Percentiles rank a stretch among this genome's conserved stretches.
These are phyloP conservation scores for Asclepias syriaca DNA, from an alignment of 257 asterid species.

Conservation along the genomic window DNA sequence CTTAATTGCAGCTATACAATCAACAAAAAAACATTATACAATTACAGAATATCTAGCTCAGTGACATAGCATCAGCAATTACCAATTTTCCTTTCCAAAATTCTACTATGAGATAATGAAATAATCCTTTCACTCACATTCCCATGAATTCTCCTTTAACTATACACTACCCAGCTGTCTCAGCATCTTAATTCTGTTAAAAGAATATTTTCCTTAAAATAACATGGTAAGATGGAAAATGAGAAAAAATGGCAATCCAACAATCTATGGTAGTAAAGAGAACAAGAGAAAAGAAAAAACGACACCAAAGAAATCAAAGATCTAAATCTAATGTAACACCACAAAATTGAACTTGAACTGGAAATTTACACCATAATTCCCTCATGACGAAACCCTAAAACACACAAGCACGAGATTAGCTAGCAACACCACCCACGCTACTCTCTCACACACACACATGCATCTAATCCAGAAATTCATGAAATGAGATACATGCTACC, in stretches of 20 bases:
- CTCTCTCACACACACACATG: neutral
- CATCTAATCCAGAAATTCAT: neutral
- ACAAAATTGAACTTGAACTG: neutral
- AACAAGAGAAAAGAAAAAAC: neutral
- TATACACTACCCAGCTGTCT: neutral
- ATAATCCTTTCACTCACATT: neutral
- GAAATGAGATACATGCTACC: neutral
- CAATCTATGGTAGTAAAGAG: neutral
- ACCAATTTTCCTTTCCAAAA: neutral
- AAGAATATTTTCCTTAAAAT: neutral
- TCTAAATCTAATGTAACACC: constrained; percentile 11
- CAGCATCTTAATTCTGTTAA: neutral
- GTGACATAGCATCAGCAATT: neutral
- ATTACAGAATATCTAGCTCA: neutral
- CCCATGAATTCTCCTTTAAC: neutral
- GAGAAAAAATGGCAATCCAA: neutral
- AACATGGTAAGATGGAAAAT: neutral
- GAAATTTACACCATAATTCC: neutral
- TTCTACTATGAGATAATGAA: neutral
- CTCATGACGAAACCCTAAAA: neutral
- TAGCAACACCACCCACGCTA: neutral
- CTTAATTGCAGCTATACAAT: neutral
- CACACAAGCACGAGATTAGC: neutral
- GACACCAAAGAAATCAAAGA: constrained; percentile 9
- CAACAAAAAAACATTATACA: neutral